These are phyloP conservation scores for Coemansia sp. DNA, from an alignment of 192 early-diverging fungal genomes.

Conservation along the genomic window DNA sequence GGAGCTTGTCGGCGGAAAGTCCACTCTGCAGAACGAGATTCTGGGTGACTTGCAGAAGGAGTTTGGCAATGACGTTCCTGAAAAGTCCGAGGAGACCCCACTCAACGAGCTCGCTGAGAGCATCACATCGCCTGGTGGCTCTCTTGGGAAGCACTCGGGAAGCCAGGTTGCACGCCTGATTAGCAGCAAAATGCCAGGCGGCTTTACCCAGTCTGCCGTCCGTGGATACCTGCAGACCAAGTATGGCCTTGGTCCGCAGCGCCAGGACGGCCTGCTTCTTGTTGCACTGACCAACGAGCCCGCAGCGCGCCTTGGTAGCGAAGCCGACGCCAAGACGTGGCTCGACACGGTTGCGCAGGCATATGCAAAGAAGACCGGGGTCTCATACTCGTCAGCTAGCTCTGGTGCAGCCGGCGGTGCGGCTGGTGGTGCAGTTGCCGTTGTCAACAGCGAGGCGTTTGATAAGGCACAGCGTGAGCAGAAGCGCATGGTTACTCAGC, in stretches of 20 bases:
- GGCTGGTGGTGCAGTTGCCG: conserved; percentile 46
- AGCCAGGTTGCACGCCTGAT: conserved; percentile 76
- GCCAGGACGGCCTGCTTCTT: conserved; percentile 79
- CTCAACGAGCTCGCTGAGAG: conserved; percentile 74
- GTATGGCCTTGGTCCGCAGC: conserved; percentile 81
- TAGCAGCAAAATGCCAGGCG: conserved; percentile 85
- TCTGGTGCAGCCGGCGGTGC: conserved; percentile 31
- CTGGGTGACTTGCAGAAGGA: conserved; percentile 65
- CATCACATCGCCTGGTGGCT: conserved; percentile 62
- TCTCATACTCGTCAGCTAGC: conserved; percentile 62
- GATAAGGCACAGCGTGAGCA: conserved; percentile 79
- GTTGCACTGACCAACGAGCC: conserved; percentile 83
- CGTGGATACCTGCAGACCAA: conserved; percentile 70
- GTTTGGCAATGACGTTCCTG: conserved; percentile 71
- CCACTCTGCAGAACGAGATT: conserved; percentile 94
- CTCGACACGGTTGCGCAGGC: conserved; percentile 72
- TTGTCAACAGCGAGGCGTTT: conserved; percentile 92
- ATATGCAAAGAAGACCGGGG: conserved; percentile 77
- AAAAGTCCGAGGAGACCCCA: conserved; percentile 89
- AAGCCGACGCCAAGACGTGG: conserved; percentile 88
- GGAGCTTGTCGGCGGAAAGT: conserved; percentile 95
- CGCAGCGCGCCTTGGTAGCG: conserved; percentile 71
- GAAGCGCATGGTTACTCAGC: conserved; percentile 74
- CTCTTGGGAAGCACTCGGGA: conserved; percentile 80
- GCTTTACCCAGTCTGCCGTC: conserved; percentile 59